Evolutionary conservation across 2,329 filamentous ascomycete species (phyloP).

Genomic region (Beauveria caledonica): DNA sequence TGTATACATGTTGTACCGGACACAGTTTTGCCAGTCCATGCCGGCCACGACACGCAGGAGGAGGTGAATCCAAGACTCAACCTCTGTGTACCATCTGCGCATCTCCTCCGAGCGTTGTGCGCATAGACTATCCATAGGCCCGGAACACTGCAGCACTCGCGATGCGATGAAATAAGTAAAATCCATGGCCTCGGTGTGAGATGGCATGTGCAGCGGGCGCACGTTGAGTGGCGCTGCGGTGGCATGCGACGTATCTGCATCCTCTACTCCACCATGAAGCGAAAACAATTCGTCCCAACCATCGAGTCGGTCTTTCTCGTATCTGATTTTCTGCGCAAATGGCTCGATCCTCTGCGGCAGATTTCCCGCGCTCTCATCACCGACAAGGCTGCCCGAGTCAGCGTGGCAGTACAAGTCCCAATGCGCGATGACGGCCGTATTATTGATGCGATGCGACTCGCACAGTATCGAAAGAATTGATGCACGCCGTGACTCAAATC

Average conservation of each 20-base stretch:
- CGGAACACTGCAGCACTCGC: constrained; percentile 12
- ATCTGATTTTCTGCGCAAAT: background rate
- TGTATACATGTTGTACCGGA: constrained; percentile 16
- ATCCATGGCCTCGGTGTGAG: constrained; percentile 15
- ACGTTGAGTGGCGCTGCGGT: background rate
- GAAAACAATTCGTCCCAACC: background rate
- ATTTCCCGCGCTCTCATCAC: background rate
- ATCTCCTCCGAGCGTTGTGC: background rate
- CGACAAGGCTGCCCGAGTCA: background rate
- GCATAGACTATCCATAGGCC: background rate
- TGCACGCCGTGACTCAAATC: background rate
- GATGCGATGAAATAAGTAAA: constrained; percentile 15
- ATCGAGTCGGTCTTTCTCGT: background rate
- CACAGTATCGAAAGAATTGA: constrained; percentile 9
- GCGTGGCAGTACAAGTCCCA: constrained; percentile 2
- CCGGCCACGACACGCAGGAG: constrained; percentile 18
- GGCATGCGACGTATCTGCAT: background rate
- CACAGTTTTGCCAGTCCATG: constrained; percentile 18
- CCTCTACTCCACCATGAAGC: background rate
- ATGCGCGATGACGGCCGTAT: constrained; percentile 6
- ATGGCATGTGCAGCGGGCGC: constrained; percentile 10
- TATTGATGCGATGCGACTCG: constrained; percentile 12
- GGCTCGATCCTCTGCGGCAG: background rate
- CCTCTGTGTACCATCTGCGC: background rate
- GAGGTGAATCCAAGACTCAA: constrained; percentile 14